phyloP scores from a whole-genome alignment of 257 asterid genomes.

The Solanum chmielewskii region DNA sequence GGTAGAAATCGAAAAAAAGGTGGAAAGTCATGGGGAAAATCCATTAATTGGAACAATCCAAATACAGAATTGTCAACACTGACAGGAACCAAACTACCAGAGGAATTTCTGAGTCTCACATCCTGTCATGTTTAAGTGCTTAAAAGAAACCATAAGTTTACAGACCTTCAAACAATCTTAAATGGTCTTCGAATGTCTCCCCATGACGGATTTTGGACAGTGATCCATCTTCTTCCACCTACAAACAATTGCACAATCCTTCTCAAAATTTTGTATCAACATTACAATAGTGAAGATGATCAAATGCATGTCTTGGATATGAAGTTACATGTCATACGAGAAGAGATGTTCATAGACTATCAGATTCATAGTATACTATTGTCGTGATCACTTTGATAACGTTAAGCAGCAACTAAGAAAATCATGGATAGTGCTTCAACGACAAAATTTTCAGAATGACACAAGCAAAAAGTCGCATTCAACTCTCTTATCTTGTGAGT shows the following conservation, averaged over 20 bases:
- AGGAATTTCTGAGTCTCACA: background rate
- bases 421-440: background rate
- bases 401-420: background rate
- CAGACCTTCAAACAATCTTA: constrained; percentile 70
- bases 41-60: background rate
- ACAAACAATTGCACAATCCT: background rate
- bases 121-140: background rate
- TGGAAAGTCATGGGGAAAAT: background rate
- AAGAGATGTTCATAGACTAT: background rate
- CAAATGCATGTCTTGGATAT: background rate
- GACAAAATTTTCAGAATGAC: background rate
- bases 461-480: background rate
- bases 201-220: constrained; percentile 72
- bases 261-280: background rate
- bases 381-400: background rate
- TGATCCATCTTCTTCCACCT: constrained; percentile 86
- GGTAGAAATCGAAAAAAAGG: background rate
- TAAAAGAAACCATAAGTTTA: background rate
- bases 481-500: background rate
- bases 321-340: background rate
- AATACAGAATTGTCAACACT: background rate
- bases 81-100: background rate
- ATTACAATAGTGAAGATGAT: background rate
- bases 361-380: background rate
- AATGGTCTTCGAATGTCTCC: constrained; percentile 78